phyloP scores from a whole-genome alignment of 768 basidiomycete species.

The Polyporus arcularius region DNA sequence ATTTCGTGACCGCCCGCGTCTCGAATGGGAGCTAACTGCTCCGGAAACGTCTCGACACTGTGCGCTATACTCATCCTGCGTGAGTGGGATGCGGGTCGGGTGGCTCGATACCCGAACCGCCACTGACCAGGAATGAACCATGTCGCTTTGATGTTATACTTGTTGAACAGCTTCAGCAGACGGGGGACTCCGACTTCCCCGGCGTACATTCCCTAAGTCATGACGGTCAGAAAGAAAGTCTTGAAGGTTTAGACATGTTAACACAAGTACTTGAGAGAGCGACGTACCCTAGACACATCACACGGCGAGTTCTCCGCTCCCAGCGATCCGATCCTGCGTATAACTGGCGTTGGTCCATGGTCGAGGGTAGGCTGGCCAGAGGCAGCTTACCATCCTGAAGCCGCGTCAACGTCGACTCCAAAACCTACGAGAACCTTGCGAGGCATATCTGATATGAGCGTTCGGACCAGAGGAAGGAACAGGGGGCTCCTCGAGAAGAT shows the following conservation, averaged over 20 bases:
- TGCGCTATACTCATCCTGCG: conserved; percentile 45
- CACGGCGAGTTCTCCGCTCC: conserved; percentile 71
- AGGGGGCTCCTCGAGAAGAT: no score
- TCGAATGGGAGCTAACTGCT: conserved; percentile 66
- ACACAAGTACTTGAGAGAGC: neutral
- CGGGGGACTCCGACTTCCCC: conserved; percentile 74
- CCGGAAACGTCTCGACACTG: conserved; percentile 73
- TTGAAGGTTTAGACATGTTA: neutral
- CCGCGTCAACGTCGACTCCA: conserved; percentile 77
- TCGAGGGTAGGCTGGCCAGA: neutral
- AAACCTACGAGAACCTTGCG: conserved; percentile 59
- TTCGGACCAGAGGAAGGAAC: no score
- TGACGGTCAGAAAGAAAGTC: neutral
- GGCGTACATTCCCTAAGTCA: conserved; percentile 60
- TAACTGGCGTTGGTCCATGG: neutral
- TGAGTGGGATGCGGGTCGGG: neutral
- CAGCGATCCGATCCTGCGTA: conserved; percentile 65
- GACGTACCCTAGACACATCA: conserved; percentile 62
- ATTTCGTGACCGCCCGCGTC: conserved; percentile 75
- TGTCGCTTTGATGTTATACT: conserved; percentile 64
- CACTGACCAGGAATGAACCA: conserved; percentile 72
- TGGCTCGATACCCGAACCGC: neutral
- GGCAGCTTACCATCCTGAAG: conserved; percentile 63
- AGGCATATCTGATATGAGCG: conserved; percentile 38
- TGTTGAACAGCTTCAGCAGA: conserved; percentile 69